Evolutionary conservation across 768 basidiomycete genomes (phyloP).

Genomic region (Pleurotus pulmonarius): DNA sequence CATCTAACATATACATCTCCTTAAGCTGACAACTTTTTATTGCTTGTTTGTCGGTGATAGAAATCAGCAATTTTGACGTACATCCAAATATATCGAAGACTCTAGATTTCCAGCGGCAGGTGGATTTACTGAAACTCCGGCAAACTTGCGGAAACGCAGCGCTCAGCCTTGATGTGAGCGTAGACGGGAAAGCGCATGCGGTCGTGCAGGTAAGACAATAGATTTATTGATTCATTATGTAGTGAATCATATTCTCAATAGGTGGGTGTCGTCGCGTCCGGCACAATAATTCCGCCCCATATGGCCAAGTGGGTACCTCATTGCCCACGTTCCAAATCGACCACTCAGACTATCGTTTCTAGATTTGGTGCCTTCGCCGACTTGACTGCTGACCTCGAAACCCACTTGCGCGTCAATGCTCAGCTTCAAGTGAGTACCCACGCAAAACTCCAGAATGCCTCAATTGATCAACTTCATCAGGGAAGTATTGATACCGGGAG

Average conservation of each 20-base stretch:
- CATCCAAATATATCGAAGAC: not conserved
- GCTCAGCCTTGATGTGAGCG: not conserved
- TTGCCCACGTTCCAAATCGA: no score
- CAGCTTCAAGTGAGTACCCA: not conserved
- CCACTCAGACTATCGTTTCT: no score
- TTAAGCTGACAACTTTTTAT: no score
- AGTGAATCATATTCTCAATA: not conserved
- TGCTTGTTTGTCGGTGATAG: not conserved
- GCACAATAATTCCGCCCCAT: not conserved
- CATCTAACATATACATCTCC: no score
- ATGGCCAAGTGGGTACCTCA: not conserved
- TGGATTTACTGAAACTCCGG: not conserved
- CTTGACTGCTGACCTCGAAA: constrained; percentile 2
- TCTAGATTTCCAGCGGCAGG: constrained; percentile 1
- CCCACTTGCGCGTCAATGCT: not conserved
- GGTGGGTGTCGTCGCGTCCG: not conserved
- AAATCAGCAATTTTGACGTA: not conserved
- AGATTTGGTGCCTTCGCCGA: constrained; percentile 3
- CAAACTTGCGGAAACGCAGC: not conserved
- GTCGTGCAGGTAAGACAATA: not conserved
- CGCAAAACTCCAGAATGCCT: not conserved
- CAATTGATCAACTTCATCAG: not conserved
- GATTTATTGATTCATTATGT: no score
- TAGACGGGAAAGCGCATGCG: constrained; percentile 1
- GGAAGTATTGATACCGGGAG: constrained; percentile 2